Base-by-base conservation (phyloP, 805 yeast genomes). In the Isabelozyma gotoi region DNA sequence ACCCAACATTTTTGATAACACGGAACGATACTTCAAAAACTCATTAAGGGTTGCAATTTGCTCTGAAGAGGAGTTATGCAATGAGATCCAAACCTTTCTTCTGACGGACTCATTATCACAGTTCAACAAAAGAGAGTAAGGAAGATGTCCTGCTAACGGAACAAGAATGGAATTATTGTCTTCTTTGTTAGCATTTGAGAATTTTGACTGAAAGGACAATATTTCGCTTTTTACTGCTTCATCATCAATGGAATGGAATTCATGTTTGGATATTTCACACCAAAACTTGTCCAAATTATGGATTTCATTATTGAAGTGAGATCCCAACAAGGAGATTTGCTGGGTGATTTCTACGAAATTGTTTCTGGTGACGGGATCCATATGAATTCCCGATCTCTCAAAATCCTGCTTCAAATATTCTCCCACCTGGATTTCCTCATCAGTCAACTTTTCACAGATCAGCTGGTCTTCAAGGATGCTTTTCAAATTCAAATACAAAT, bases 371-470 rank as follows among this genome's bases (percentile, higher is more conserved):
- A 71, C 66, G 0, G 81, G 78, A 50, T 80, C 82, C 84, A 90
- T 82, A 55, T 84, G 84, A 24, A 91, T 86, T 0, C 98, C 99
- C 0, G 96, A 88, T 51, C 89, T 83, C 52, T 87, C 86, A 57
- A 94, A 94, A 63, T 94, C 99, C 36, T 85, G 81, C 48, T 85
- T 71, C 19, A 94, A 71, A 38, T 91, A 78, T 41, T 80, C 76
- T 0, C 96, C 99, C 2, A 91, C 98, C 41, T 83, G 78, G 11
- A 80, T 59, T 56, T 94, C 97, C 63, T 94, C 99, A 2, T 67
- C 62, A 3, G 84, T 62, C n/a, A 92, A 65, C 19, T 65, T 49
- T 2, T 36, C 24, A 4, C 51, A 27, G 3, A 71, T 51, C 7
- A 54, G 41, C 5, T 73, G 59, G 19, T 66, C 72, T 2, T 68